Evolutionary conservation across 352 stramenopile genomes (phyloP), one percentile per base, ranked within the genome.

Genomic region (Globisporangium spinosum): DNA sequence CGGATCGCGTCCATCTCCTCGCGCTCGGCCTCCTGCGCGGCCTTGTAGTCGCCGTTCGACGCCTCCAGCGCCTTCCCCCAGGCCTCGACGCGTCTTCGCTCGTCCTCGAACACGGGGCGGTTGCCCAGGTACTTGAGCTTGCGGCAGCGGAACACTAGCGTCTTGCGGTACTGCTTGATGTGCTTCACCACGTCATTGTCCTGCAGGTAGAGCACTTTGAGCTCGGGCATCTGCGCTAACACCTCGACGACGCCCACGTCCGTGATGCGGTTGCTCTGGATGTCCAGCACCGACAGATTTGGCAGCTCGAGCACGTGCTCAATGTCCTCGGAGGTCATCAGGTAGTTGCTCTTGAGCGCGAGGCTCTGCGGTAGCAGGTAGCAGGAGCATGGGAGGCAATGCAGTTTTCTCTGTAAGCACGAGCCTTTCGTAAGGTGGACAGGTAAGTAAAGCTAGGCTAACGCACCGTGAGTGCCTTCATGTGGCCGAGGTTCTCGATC

Each of bases 161-260:
- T 93, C 64, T 95, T 95, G 45, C 86, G 85, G 63, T 94, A 95
- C 67, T 95, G 85, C 58, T 91, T 91, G 70, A 95, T 87, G 62
- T 93, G 80, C 73, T 94, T 95, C n/a, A 94, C 84, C 22, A 94
- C 86, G 43, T 91, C 84, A 63, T 95, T 95, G 47, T 86, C 86
- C 67, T 94, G 83, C 15, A 95, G 70, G 62, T 95, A 95, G 20
- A 95, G 68, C 43, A 95, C 87, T 45, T 90, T 90, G n/a, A 95
- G 77, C 40, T 89, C 89, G 22, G 86, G 86, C 64, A 95, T 84
- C 64, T 87, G 67, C 3, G 81, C 72, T 1, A 95, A 62, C 15
- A 93, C 76, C 38, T 94, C 84, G 2, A 95, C 71, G 15, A 95
- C 70, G 1, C 72, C 68, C 0, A 76, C 68, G 65, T 95, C 87